A percentile compares a stretch with the other conserved stretches of the same genome.
phyloP scores from a whole-genome alignment of 2,329 filamentous ascomycete species.

The Curvularia eragrostidis region DNA sequence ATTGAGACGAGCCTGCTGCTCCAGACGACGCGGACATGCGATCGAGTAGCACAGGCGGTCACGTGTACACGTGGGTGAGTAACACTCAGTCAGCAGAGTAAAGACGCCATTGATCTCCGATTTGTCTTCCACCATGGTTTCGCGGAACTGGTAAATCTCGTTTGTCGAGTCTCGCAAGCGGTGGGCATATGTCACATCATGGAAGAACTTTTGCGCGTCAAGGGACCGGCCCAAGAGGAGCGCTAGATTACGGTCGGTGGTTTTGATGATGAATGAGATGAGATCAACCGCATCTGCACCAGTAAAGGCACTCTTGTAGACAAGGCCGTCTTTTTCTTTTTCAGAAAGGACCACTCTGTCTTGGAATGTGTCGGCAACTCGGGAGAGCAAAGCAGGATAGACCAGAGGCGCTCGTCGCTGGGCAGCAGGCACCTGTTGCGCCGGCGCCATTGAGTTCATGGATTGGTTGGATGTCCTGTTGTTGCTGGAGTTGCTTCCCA shows the following conservation, averaged over 20 bases:
- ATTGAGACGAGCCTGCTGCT: conserved; percentile 94
- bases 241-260: conserved; percentile 92
- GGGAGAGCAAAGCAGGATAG: conserved; percentile 92
- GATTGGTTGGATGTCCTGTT: conserved; percentile 56
- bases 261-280: conserved; percentile 95
- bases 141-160: conserved; percentile 96
- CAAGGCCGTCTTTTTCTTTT: conserved; percentile 92
- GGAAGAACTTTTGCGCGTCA: conserved; percentile 98
- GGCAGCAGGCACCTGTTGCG: conserved; percentile 53
- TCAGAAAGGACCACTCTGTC: conserved; percentile 86
- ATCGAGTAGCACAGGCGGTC: conserved; percentile 98
- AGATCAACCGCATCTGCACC: conserved; percentile 95
- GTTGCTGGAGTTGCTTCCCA: conserved; percentile 30
- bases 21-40: conserved; percentile 88
- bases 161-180: conserved; percentile 89
- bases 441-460: conserved; percentile 35
- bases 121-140: conserved; percentile 86
- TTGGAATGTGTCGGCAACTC: conserved; percentile 89
- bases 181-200: conserved; percentile 98
- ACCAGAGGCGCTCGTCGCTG: conserved; percentile 78
- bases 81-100: conserved; percentile 93
- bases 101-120: conserved; percentile 94
- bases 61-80: conserved; percentile 94
- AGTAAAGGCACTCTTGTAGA: conserved; percentile 97
- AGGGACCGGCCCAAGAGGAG: conserved; percentile 87